These are phyloP conservation scores for Talaromyces albobiverticillius DNA, from an alignment of 2,329 filamentous ascomycete genomes.

Conservation along the genomic window DNA sequence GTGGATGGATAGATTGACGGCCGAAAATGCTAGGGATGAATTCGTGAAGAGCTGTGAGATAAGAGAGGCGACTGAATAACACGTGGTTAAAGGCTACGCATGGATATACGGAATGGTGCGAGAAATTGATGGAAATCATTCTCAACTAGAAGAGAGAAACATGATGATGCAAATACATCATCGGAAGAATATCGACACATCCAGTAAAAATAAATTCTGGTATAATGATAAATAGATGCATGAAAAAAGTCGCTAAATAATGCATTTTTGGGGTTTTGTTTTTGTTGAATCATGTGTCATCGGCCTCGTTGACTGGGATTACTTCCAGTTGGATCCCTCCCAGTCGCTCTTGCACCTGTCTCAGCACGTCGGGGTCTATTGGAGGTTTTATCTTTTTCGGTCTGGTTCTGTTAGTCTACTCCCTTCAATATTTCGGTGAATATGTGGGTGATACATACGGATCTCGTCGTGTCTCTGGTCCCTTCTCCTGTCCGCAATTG, in stretches of 20 bases:
- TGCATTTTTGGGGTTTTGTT: neutral
- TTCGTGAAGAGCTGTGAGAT: too few relatives aligned
- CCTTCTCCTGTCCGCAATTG: slow-evolving; percentile 41
- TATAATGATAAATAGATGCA: neutral
- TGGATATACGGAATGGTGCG: too few relatives aligned
- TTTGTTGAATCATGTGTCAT: neutral
- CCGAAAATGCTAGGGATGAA: too few relatives aligned
- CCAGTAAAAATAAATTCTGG: neutral
- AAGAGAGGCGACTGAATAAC: too few relatives aligned
- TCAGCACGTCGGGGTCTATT: slow-evolving; percentile 37
- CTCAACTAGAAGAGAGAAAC: too few relatives aligned
- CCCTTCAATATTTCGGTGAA: neutral
- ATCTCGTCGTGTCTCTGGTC: slow-evolving; percentile 39
- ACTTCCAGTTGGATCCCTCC: slow-evolving; percentile 16
- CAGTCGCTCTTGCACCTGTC: slow-evolving; percentile 39
- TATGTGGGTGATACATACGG: slow-evolving; percentile 32
- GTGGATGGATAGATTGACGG: too few relatives aligned
- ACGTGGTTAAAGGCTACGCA: too few relatives aligned
- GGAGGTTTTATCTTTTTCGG: slow-evolving; percentile 40
- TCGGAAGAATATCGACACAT: neutral
- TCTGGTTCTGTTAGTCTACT: slow-evolving; percentile 21
- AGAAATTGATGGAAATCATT: too few relatives aligned
- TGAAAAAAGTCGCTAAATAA: neutral
- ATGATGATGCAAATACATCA: neutral
- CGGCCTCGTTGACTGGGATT: neutral